Base-by-base conservation (phyloP, 169 alveolate species). In the Cryptosporidium viatorum region DNA sequence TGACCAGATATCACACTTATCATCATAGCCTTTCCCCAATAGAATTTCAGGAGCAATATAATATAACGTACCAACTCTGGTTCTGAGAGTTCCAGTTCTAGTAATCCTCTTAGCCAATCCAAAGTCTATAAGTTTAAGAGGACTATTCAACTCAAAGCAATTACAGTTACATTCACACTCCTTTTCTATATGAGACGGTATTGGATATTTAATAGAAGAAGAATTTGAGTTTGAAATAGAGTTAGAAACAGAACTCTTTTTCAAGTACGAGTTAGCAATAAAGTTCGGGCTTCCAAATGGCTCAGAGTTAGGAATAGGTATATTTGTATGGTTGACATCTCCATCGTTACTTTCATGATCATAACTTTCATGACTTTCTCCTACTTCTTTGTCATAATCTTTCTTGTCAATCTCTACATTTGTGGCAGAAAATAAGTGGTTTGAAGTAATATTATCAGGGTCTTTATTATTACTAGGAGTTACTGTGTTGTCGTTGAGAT, bases 21-120 rank as follows among this genome's bases (percentile, higher is more conserved):
- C 95, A 86, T 96, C 97, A 91, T 96, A 96, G 21, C 95, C 93
- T 67, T 95, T 96, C 62, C 95, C 96, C 39, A 94, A 60, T 2
- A 94, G 93, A 29, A 97, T 98, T 92, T 97, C 99, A 7, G 99
- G 99, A 50, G 97, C 97, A 92, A 96, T 97, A 93, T 96, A 97
- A 91, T 96, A 95, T 12, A 96, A 95, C 1, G 99, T 97, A 41
- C 98, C 98, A 51, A 92, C 93, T 26, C 94, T 86, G 60, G 91
- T 85, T 62, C 94, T 70, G 52, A 93, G 75, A 23, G 86, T 91
- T 84, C 93, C 94, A 1, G 94, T 74, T 58, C 92, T 85, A 33
- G 92, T 92, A 70, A 92, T 86, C 50, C 92, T 62, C 52, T 92
- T 92, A 21, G 95, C 95, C 69, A 93, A 50, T 9, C 95, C 95